Conservation (phyloP, 306 rosid species). For the Castanospermum australe region DNA sequence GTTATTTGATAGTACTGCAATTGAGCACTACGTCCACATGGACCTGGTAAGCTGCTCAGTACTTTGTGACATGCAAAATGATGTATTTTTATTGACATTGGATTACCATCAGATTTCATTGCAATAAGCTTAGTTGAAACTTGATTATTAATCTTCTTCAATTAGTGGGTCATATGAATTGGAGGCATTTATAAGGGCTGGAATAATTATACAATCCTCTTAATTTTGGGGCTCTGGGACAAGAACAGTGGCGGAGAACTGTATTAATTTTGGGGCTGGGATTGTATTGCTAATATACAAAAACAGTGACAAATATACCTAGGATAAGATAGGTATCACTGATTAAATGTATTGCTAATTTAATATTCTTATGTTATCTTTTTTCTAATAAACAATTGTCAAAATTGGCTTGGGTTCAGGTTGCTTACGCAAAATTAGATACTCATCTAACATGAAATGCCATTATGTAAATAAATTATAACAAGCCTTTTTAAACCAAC, state of each 20-base stretch:
- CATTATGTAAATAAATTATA: not conserved
- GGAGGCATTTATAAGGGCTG: not conserved
- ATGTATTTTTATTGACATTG: not conserved
- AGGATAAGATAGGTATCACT: too few species aligned
- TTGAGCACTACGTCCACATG: constrained; percentile 61
- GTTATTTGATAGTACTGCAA: constrained; percentile 47
- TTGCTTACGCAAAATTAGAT: not conserved
- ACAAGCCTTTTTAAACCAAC: not conserved
- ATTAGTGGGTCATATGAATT: not conserved
- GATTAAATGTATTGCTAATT: not conserved
- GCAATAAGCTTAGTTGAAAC: not conserved
- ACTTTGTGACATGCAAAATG: constrained; percentile 8
- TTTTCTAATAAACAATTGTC: not conserved
- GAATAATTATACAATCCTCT: not conserved
- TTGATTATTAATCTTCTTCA: not conserved
- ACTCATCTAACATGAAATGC: not conserved
- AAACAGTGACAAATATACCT: too few species aligned
- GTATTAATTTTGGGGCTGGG: too few species aligned
- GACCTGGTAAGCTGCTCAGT: constrained; percentile 61
- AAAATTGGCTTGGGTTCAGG: not conserved
- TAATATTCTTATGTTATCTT: not conserved
- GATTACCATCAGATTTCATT: constrained; percentile 3
- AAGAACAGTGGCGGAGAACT: not conserved
- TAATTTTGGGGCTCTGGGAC: not conserved
- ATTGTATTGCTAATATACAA: too few species aligned